Evolutionary conservation across 345 rosid genomes (phyloP).

Genomic region (Camelina laxa): DNA sequence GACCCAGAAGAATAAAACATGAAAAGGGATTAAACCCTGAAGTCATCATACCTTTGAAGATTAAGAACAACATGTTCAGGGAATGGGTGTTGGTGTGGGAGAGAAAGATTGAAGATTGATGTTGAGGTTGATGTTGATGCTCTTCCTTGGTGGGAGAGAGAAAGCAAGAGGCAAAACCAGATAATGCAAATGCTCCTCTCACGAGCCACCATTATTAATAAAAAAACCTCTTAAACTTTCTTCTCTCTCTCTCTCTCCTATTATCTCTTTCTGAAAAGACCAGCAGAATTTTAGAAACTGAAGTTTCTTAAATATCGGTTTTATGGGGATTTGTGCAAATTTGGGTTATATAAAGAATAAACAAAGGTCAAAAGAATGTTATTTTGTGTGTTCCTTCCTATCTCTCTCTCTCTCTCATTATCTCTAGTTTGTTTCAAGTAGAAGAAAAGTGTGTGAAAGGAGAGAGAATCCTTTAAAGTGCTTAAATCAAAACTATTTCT

Average conservation of each 20-base stretch:
- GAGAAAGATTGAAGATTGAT: slow-evolving; percentile 50
- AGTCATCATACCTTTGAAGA: slow-evolving; percentile 51
- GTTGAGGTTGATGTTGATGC: slow-evolving; percentile 23
- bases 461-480: slow-evolving; percentile 39
- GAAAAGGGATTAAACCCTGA: not conserved
- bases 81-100: slow-evolving; percentile 66
- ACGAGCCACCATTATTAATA: slow-evolving; percentile 34
- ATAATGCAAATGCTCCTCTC: slow-evolving; percentile 51
- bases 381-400: slow-evolving; percentile 2
- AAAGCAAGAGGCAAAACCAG: slow-evolving; percentile 42
- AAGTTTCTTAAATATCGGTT: slow-evolving; percentile 25
- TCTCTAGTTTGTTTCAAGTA: slow-evolving; percentile 40
- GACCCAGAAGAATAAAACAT: slow-evolving; percentile 1
- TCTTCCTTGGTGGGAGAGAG: slow-evolving; percentile 34
- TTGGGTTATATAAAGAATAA: slow-evolving; percentile 17
- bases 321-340: slow-evolving; percentile 44
- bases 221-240: not conserved
- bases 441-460: slow-evolving; percentile 40
- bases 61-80: slow-evolving; percentile 60
- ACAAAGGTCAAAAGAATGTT: slow-evolving; percentile 19
- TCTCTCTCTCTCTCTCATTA: no score
- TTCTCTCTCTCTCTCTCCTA: not conserved
- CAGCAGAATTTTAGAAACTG: slow-evolving; percentile 17
- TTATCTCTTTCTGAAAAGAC: slow-evolving; percentile 25
- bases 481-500: slow-evolving; percentile 30